A percentile compares a stretch with the other conserved stretches of the same genome.
These are phyloP conservation scores for Nyssa sinensis DNA, from an alignment of 148 eudicot species.

Conservation along the genomic window DNA sequence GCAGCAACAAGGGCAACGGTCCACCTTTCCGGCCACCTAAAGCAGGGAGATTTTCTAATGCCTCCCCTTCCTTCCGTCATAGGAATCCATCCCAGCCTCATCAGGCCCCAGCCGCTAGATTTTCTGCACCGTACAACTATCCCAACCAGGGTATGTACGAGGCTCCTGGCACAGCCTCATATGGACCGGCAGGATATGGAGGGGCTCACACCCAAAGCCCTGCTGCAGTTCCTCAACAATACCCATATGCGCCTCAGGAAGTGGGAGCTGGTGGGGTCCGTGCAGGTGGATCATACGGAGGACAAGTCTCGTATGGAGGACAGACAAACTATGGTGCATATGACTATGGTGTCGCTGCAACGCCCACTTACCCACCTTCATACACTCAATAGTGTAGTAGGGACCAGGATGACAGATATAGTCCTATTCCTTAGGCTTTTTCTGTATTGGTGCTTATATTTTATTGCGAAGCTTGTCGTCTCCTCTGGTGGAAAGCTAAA, in stretches of 20 bases:
- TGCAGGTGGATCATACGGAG: slow-evolving; percentile 18
- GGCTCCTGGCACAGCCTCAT: slow-evolving; percentile 22
- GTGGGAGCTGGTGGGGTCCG: slow-evolving; percentile 12
- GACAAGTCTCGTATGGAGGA: slow-evolving; percentile 20
- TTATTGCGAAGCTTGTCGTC: too few species aligned
- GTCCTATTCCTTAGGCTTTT: background rate
- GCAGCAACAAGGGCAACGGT: slow-evolving; percentile 15
- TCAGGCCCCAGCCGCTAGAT: slow-evolving; percentile 34
- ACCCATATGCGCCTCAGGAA: slow-evolving; percentile 20
- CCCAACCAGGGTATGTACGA: slow-evolving; percentile 36
- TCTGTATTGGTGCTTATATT: too few species aligned
- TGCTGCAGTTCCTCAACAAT: slow-evolving; percentile 17
- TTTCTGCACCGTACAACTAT: slow-evolving; percentile 31
- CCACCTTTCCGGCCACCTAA: slow-evolving; percentile 37
- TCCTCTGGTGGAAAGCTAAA: too few species aligned
- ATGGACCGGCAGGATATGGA: slow-evolving; percentile 33
- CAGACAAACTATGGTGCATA: slow-evolving; percentile 14
- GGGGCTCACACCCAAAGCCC: slow-evolving; percentile 17
- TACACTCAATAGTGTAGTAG: slow-evolving; percentile 17
- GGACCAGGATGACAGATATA: background rate
- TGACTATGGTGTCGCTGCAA: slow-evolving; percentile 21
- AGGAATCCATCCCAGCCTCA: slow-evolving; percentile 21
- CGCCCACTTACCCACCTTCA: slow-evolving; percentile 17
- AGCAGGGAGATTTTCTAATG: slow-evolving; percentile 27
- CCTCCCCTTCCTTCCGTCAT: slow-evolving; percentile 32